A percentile compares a stretch with the other conserved stretches of the same genome.
Evolutionary conservation across 768 basidiomycete species (phyloP).

Genomic region (Pleurotus tuoliensis): DNA sequence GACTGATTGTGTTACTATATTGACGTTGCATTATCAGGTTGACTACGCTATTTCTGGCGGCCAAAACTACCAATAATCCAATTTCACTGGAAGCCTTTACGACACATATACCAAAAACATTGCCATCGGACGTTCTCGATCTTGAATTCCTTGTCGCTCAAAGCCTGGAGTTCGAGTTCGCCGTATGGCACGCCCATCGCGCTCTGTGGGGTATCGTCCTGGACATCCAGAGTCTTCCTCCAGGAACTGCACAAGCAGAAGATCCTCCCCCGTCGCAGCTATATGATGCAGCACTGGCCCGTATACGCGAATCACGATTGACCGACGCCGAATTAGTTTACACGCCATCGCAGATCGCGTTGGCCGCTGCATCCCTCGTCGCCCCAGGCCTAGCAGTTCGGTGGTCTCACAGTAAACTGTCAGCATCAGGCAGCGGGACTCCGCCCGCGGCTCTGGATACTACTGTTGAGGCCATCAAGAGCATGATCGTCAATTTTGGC

Average conservation of each 20-base stretch:
- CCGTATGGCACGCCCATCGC: conserved; percentile 87
- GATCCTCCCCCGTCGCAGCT: conserved; percentile 34
- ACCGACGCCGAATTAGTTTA: conserved; percentile 92
- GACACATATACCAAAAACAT: conserved; percentile 75
- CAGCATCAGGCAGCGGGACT: conserved; percentile 3
- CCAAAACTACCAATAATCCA: conserved; percentile 95
- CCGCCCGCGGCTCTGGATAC: conserved; percentile 25
- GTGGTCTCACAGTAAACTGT: conserved; percentile 50
- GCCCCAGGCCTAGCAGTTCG: conserved; percentile 53
- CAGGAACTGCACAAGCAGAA: conserved; percentile 21
- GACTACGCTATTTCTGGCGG: conserved; percentile 90
- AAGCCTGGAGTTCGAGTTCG: conserved; percentile 90
- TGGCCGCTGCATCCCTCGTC: conserved; percentile 70
- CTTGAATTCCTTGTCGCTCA: conserved; percentile 96
- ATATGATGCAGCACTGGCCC: conserved; percentile 62
- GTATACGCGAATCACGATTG: conserved; percentile 76
- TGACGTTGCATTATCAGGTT: conserved; percentile 52
- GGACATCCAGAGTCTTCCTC: conserved; percentile 72
- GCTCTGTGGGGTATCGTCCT: conserved; percentile 88
- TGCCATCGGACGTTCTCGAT: conserved; percentile 81
- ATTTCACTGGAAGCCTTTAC: conserved; percentile 87
- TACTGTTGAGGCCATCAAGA: conserved; percentile 50
- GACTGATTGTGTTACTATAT: not conserved
- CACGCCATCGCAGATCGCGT: conserved; percentile 89
- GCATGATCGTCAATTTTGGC: conserved; percentile 49